Percentiles rank a stretch among this genome's conserved stretches.
Conservation (phyloP, 148 eudicot species). For the Linanthus parryae region DNA sequence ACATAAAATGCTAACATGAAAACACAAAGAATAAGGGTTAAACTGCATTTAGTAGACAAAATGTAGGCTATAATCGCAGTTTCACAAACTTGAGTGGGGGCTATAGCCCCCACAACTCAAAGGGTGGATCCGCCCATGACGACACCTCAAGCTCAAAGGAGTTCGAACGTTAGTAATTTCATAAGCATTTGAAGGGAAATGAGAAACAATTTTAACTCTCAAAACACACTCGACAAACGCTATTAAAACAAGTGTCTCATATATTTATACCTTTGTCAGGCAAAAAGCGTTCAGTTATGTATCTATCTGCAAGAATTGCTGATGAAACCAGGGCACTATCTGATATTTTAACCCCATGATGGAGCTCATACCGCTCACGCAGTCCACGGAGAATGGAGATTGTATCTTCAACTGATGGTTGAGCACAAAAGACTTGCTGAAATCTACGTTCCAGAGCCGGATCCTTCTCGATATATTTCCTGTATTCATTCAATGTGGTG, state of each 20-base stretch:
- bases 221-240: not conserved
- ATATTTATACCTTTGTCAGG: slow-evolving; percentile 79
- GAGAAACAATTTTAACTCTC: not conserved
- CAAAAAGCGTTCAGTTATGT: slow-evolving; percentile 89
- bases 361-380: slow-evolving; percentile 92
- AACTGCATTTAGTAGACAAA: too few relatives aligned
- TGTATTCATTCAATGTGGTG: slow-evolving; percentile 85
- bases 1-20: too few relatives aligned
- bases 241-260: not conserved
- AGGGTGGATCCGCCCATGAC: too few relatives aligned
- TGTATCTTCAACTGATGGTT: slow-evolving; percentile 96
- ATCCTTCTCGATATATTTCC: slow-evolving; percentile 94
- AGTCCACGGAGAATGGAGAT: slow-evolving; percentile 93
- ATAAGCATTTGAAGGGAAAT: not conserved
- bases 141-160: too few relatives aligned
- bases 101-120: too few relatives aligned
- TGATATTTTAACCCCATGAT: slow-evolving; percentile 97
- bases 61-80: too few relatives aligned
- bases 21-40: too few relatives aligned
- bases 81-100: too few relatives aligned
- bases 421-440: slow-evolving; percentile 91
- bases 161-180: too few relatives aligned
- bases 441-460: slow-evolving; percentile 96
- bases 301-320: slow-evolving; percentile 86
- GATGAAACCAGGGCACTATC: slow-evolving; percentile 94